These are phyloP conservation scores for Chenopodium berlandieri DNA, from an alignment of 148 eudicot genomes.

Conservation along the genomic window DNA sequence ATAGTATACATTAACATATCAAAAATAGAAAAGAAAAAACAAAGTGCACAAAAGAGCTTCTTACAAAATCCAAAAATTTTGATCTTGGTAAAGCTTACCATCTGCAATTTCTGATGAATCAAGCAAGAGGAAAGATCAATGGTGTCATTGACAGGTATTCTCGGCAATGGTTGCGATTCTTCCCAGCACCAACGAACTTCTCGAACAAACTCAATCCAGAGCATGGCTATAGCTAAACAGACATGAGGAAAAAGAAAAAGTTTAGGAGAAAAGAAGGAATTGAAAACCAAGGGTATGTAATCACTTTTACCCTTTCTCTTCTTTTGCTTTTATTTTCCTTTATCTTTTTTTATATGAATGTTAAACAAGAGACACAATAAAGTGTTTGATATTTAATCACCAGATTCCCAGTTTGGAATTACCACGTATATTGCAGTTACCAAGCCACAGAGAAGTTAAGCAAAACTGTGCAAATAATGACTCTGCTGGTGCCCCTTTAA, in stretches of 20 bases:
- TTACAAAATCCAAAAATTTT: slow-evolving; percentile 4
- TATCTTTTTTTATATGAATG: neutral
- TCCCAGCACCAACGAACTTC: slow-evolving; percentile 99
- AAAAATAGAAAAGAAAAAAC: too few species aligned
- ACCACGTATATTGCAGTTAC: slow-evolving; percentile 96
- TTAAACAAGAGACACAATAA: neutral
- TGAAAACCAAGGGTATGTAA: neutral
- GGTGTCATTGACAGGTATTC: slow-evolving; percentile 52
- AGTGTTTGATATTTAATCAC: neutral
- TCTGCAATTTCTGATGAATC: slow-evolving; percentile 88
- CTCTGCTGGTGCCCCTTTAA: slow-evolving; percentile 80
- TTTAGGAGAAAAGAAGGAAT: neutral
- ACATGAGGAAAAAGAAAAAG: slow-evolving; percentile 15
- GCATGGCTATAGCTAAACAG: slow-evolving; percentile 76
- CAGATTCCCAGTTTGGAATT: slow-evolving; percentile 17
- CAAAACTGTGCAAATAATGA: slow-evolving; percentile 93
- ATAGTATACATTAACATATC: neutral
- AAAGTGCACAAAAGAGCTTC: neutral
- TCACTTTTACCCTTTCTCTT: neutral
- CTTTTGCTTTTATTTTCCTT: neutral
- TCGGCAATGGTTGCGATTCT: slow-evolving; percentile 88
- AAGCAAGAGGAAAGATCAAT: slow-evolving; percentile 89
- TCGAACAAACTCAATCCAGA: slow-evolving; percentile 96
- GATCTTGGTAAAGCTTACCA: slow-evolving; percentile 50
- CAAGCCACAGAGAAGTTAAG: slow-evolving; percentile 88